Conservation (phyloP, 306 rosid genomes). For the Inga laurina region DNA sequence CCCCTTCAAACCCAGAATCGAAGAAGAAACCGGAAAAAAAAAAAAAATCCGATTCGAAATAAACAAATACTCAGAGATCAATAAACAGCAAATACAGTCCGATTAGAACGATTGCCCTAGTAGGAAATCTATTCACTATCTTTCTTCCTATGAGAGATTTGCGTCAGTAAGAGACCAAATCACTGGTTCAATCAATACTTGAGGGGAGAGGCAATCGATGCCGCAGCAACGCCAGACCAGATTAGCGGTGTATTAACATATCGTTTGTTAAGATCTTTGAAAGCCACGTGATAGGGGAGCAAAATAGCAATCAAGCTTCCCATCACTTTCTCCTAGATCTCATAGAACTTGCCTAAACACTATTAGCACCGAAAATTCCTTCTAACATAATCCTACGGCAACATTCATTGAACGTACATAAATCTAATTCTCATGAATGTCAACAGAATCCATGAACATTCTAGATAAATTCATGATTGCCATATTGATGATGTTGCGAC, state of each 20-base stretch:
- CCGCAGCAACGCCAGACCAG: neutral
- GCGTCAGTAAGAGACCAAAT: neutral
- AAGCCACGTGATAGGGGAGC: slow-evolving; percentile 36
- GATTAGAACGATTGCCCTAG: neutral
- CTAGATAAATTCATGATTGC: slow-evolving; percentile 11
- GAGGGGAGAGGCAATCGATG: neutral
- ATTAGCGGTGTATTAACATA: slow-evolving; percentile 5
- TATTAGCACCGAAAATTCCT: neutral
- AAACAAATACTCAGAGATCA: slow-evolving; percentile 45
- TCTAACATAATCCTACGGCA: neutral
- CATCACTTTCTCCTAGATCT: slow-evolving; percentile 36
- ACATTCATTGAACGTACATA: neutral
- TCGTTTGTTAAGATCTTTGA: slow-evolving; percentile 9
- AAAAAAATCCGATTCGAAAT: slow-evolving; percentile 24
- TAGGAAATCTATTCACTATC: neutral
- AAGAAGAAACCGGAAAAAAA: neutral
- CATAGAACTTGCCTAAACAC: neutral
- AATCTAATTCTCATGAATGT: neutral
- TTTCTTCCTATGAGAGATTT: neutral
- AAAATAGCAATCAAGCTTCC: neutral
- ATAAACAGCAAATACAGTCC: neutral
- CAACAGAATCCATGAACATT: neutral
- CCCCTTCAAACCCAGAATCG: slow-evolving; percentile 46
- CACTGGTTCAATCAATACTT: neutral
- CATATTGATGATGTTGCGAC: neutral